Evolutionary conservation across 2,329 filamentous ascomycete genomes (phyloP), one percentile per base, ranked within the genome.

Genomic region (Claviceps maximensis): DNA sequence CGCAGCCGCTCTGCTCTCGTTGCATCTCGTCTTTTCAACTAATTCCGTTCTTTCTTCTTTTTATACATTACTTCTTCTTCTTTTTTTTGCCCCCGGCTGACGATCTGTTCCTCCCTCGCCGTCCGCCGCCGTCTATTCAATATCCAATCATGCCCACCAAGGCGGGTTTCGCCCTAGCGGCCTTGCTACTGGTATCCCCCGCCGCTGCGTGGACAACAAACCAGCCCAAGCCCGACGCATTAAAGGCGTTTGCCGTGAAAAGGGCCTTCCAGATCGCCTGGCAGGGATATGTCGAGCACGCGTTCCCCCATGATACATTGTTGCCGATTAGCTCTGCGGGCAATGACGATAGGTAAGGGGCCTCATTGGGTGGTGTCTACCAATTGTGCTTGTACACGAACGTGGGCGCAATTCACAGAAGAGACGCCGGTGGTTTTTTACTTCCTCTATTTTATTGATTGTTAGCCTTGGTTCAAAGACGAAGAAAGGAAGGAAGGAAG

Each of bases 301-400:
- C 87, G 0, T 90, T 86, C 57, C 86, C 85, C 1, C 79, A 87
- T 58, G 88, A 94, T 64, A 86, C 87, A 47, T 70, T 94, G 12
- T 74, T 73, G 56, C 87, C 89, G 0, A 72, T 86, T 13, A 78
- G 75, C 42, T 86, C 87, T 58, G 68, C 67, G 0, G 83, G 69
- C 56, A 72, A 73, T 19, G 82, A 95, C 65, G 86, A 87, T 51
- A 78, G 86, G 86, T 88, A 70, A 58, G 19, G n/a, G n/a, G n/a
- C 46, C 21, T 44, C 13, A n/a, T 4, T 38, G 8, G n/a, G n/a
- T 12, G n/a, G 5, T 12, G n/a, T n/a, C n/a, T n/a, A n/a, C n/a
- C n/a, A n/a, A n/a, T n/a, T 42, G 40, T 42, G n/a, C 19, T 42
- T 42, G 40, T 21, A 6, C 40, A 19, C 3, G 40, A 17, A 13